Base-by-base conservation (phyloP, 2,329 filamentous ascomycete genomes). In the Nectriaceae sp. region DNA sequence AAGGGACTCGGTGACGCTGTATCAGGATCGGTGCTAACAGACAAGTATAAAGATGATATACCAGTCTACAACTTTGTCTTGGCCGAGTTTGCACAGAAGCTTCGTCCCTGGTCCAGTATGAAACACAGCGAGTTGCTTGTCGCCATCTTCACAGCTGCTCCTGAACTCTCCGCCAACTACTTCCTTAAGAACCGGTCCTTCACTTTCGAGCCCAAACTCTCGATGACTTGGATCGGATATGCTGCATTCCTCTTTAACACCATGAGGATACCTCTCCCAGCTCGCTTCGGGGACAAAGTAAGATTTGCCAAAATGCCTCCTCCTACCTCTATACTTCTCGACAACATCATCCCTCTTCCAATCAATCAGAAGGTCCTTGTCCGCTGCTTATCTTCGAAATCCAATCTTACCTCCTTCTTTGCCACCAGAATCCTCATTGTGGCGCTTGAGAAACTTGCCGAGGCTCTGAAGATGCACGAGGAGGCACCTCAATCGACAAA, bases 141-240 rank as follows among this genome's bases (percentile, higher is more conserved):
- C 4, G 78, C 85, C 3, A 90, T 96, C 26, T 96, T 99, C 64
- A 78, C 77, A 53, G 82, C 83, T 6, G 89, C 88, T 0, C 93
- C 95, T 1, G 94, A 97, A 69, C 78, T 97, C 3, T 82, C 96
- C 2, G 88, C 90, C 37, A 85, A 91, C 61, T 99, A 95, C 67
- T 97, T 96, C 64, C 77, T 84, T 37, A 85, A 83, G 64, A 92
- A 90, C 63, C 85, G 82, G 51, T 82, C 86, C 45, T 94, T 97
- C 61, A 83, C 86, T 0, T 90, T 96, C 54, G 92, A 97, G 36
- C 92, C 94, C 0, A 97, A 96, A 64, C 78, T 95, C 4, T 94
- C 91, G 3, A 86, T 91, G 38, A 94, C 91, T 0, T 99, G 94
- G 94, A 89, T 97, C 57, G 92, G 93, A 36, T 96, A 95, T 65